phyloP scores from a whole-genome alignment of 106 monocot genomes.

The Triglochin maritima region DNA sequence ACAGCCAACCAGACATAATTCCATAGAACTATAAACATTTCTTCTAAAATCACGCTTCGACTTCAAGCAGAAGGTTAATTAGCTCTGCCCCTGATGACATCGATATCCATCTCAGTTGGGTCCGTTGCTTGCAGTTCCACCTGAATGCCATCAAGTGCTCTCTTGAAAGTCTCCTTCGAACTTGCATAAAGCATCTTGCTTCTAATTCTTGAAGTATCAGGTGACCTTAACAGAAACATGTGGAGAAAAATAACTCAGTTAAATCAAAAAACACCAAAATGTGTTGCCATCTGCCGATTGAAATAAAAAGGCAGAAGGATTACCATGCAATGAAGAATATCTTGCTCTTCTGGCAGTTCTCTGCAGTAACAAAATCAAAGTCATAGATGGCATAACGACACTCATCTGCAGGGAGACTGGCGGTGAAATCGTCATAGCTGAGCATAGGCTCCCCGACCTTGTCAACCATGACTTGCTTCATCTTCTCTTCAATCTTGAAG shows the following conservation, averaged over 20 bases:
- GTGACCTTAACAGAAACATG: background rate
- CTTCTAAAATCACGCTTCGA: no score
- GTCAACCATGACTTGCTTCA: conserved; percentile 10
- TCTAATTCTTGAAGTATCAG: conserved; percentile 9
- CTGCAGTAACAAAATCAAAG: conserved; percentile 32
- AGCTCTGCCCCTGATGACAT: conserved; percentile 10
- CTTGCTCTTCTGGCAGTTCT: conserved; percentile 40
- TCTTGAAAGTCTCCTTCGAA: conserved; percentile 8
- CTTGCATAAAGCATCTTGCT: conserved; percentile 12
- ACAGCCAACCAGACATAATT: background rate
- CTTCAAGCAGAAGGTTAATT: background rate
- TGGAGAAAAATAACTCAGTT: background rate
- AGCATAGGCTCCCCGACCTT: conserved; percentile 10
- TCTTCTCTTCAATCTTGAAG: conserved; percentile 13
- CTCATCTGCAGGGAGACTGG: conserved; percentile 13
- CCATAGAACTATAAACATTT: background rate
- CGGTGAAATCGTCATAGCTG: conserved; percentile 5
- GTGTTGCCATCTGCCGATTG: background rate
- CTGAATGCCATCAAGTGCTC: conserved; percentile 13
- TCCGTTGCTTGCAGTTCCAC: conserved; percentile 4
- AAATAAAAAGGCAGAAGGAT: background rate
- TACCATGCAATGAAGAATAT: conserved; percentile 42
- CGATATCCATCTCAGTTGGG: conserved; percentile 6
- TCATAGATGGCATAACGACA: conserved; percentile 33
- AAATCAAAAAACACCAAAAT: background rate